These are phyloP conservation scores for Citrullus mucosospermus DNA, from an alignment of 306 rosid genomes.

Conservation along the genomic window DNA sequence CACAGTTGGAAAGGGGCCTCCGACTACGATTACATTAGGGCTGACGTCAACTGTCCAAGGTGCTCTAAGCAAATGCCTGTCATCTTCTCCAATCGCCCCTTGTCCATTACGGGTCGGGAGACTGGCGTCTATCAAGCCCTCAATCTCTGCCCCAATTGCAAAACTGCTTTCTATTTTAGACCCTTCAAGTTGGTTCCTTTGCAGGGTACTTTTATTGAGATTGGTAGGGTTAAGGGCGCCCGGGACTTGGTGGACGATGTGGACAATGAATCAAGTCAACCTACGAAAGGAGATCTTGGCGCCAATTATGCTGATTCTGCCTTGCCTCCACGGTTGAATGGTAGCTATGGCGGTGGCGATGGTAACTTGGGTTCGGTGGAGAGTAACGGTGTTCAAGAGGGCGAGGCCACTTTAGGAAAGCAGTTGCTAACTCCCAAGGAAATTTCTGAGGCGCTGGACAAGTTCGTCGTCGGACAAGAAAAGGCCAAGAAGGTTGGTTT, in stretches of 20 bases:
- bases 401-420: constrained; percentile 2
- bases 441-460: constrained; percentile 30
- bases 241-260: constrained; percentile 5
- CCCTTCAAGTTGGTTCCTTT: constrained; percentile 53
- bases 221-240: constrained; percentile 35
- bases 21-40: constrained; percentile 37
- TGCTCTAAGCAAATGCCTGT: constrained; percentile 38
- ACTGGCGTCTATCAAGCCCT: constrained; percentile 47
- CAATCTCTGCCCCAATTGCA: constrained; percentile 46
- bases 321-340: background rate
- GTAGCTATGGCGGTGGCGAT: background rate
- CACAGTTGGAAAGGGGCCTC: constrained; percentile 1
- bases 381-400: background rate
- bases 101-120: constrained; percentile 36
- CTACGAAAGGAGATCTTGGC: background rate
- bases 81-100: constrained; percentile 55
- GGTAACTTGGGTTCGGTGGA: background rate
- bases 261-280: constrained; percentile 4
- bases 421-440: constrained; percentile 48
- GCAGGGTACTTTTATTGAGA: constrained; percentile 52
- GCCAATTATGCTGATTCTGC: background rate
- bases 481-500: constrained; percentile 43
- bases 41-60: constrained; percentile 48
- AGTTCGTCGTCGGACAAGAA: constrained; percentile 47
- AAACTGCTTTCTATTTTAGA: constrained; percentile 52